Conservation (phyloP, 2,329 filamentous ascomycete genomes). For the Dactylellina sp. region DNA sequence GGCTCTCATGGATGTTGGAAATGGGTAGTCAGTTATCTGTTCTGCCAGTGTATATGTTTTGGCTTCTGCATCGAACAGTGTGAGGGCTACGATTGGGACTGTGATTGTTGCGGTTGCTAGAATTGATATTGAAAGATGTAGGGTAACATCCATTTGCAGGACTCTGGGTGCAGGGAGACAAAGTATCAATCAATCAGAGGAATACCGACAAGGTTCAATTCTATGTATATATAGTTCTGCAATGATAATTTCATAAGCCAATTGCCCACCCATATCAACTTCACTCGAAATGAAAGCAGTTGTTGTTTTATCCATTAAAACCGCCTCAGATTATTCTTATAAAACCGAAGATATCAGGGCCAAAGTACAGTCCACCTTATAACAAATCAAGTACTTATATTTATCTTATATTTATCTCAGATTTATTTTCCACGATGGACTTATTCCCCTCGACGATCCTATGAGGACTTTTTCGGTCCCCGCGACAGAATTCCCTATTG, state of each 20-base stretch:
- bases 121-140: background rate
- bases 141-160: background rate
- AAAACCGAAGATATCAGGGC: slow-evolving; percentile 8
- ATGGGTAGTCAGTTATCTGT: slow-evolving; percentile 30
- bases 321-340: slow-evolving; percentile 12
- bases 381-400: slow-evolving; percentile 3
- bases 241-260: background rate
- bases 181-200: background rate
- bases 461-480: background rate
- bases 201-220: background rate
- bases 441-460: slow-evolving; percentile 14
- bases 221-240: slow-evolving; percentile 10
- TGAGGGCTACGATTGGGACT: slow-evolving; percentile 1
- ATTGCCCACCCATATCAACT: too few relatives aligned
- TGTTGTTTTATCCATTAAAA: too few relatives aligned
- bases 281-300: too few relatives aligned
- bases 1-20: slow-evolving; percentile 27
- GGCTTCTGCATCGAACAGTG: slow-evolving; percentile 29
- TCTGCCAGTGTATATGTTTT: slow-evolving; percentile 35
- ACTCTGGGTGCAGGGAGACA: background rate
- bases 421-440: slow-evolving; percentile 19
- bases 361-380: slow-evolving; percentile 4
- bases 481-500: slow-evolving; percentile 2
- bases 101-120: slow-evolving; percentile 29
- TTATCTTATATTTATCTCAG: too few relatives aligned